Percentiles rank a stretch among this genome's conserved stretches.
Evolutionary conservation across 2,329 filamentous ascomycete genomes (phyloP).

Genomic region (Aureobasidium sp.): DNA sequence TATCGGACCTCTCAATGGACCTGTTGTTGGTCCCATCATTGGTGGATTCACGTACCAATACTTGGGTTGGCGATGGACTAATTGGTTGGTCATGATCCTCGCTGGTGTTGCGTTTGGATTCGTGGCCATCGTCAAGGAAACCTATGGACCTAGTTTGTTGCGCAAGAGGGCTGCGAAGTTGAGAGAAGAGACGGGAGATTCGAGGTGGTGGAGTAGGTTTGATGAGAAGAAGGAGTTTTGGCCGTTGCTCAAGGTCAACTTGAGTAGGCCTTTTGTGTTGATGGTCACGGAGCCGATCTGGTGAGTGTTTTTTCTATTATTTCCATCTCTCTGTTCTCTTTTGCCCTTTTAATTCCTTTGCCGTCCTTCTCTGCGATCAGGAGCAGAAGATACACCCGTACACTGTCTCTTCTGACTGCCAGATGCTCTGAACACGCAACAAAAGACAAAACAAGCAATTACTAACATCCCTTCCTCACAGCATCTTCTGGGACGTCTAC

Average conservation of each 20-base stretch:
- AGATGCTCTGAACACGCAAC: too few species aligned
- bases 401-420: neutral
- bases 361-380: too few species aligned
- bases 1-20: constrained; percentile 75
- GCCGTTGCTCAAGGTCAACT: constrained; percentile 62
- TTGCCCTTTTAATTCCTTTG: neutral
- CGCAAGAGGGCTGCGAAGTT: constrained; percentile 55
- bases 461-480: constrained; percentile 23
- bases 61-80: constrained; percentile 64
- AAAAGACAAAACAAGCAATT: neutral
- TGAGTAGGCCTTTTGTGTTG: constrained; percentile 70
- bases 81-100: constrained; percentile 57
- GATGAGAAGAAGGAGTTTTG: constrained; percentile 61
- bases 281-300: constrained; percentile 78
- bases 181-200: constrained; percentile 61
- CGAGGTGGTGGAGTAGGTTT: constrained; percentile 71
- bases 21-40: constrained; percentile 56
- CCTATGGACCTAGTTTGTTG: constrained; percentile 65
- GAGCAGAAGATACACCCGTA: too few species aligned
- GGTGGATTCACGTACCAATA: constrained; percentile 73
- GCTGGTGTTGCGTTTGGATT: constrained; percentile 53
- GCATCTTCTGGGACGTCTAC: constrained; percentile 66
- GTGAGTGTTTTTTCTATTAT: constrained; percentile 33
- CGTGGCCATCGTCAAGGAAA: constrained; percentile 59
- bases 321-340: neutral